phyloP scores from a whole-genome alignment of 768 basidiomycete species.

The Suillus subalutaceus region DNA sequence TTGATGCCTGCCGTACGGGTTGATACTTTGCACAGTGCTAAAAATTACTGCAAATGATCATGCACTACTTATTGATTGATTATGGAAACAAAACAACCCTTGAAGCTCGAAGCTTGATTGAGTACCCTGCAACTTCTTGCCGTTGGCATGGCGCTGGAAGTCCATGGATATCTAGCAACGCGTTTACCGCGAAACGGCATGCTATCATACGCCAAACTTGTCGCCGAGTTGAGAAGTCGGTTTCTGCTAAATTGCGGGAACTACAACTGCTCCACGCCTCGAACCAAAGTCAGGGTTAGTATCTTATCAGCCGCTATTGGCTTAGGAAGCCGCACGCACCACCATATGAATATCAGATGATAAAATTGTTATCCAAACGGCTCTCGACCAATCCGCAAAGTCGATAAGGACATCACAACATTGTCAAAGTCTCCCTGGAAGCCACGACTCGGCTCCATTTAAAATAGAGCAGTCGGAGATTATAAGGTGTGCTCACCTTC shows the following conservation, averaged over 20 bases:
- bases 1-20: background rate
- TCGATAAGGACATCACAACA: background rate
- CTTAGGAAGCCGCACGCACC: background rate
- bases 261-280: background rate
- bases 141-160: background rate
- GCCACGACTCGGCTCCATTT: background rate
- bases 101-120: background rate
- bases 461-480: conserved; percentile 6
- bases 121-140: background rate
- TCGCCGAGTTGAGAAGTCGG: background rate
- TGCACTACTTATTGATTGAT: background rate
- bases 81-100: background rate
- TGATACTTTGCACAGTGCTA: background rate
- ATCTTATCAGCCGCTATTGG: background rate
- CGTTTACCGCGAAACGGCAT: background rate
- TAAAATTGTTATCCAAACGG: conserved; percentile 22
- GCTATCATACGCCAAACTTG: background rate
- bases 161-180: background rate
- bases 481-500: background rate
- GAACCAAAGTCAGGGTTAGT: background rate
- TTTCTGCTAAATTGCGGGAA: background rate
- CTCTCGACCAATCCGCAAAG: conserved; percentile 25
- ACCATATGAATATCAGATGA: background rate
- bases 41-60: background rate
- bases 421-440: background rate